These are phyloP conservation scores for Chlamydomonas sp. DNA, from an alignment of 139 green algal genomes.

Conservation along the genomic window DNA sequence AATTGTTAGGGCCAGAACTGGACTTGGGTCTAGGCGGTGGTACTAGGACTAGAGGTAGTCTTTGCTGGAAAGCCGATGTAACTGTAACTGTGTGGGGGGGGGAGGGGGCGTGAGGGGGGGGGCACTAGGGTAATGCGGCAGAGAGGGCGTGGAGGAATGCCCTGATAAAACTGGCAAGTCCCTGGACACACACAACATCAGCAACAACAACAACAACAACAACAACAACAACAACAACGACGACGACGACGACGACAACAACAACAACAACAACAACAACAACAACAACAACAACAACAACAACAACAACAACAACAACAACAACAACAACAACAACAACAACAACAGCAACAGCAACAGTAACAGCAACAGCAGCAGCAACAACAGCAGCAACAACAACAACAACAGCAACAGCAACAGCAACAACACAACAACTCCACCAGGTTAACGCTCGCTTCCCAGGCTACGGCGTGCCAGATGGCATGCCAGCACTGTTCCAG, in stretches of 20 bases:
- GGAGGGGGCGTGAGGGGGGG: too few species aligned
- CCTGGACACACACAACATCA: too few species aligned
- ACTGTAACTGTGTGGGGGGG: too few species aligned
- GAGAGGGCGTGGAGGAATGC: too few species aligned
- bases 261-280: conserved; percentile 4
- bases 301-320: conserved; percentile 6
- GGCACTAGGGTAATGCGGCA: too few species aligned
- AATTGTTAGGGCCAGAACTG: too few species aligned
- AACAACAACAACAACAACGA: conserved; percentile 7
- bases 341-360: neutral
- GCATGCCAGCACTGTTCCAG: conserved; percentile 4
- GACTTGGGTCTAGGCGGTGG: too few species aligned
- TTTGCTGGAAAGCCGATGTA: too few species aligned
- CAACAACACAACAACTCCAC: too few species aligned
- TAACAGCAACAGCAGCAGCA: conserved; percentile 6
- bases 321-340: conserved; percentile 6
- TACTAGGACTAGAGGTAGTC: too few species aligned
- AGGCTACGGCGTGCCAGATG: conserved; percentile 12
- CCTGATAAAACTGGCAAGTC: too few species aligned
- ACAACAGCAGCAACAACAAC: conserved; percentile 5
- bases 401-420: conserved; percentile 15
- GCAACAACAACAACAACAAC: conserved; percentile 13
- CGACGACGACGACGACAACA: conserved; percentile 6
- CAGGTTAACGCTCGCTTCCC: conserved; percentile 5
- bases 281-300: conserved; percentile 4